Evolutionary conservation across 2,329 filamentous ascomycete genomes (phyloP).

Genomic region (Aspergillus fructus): DNA sequence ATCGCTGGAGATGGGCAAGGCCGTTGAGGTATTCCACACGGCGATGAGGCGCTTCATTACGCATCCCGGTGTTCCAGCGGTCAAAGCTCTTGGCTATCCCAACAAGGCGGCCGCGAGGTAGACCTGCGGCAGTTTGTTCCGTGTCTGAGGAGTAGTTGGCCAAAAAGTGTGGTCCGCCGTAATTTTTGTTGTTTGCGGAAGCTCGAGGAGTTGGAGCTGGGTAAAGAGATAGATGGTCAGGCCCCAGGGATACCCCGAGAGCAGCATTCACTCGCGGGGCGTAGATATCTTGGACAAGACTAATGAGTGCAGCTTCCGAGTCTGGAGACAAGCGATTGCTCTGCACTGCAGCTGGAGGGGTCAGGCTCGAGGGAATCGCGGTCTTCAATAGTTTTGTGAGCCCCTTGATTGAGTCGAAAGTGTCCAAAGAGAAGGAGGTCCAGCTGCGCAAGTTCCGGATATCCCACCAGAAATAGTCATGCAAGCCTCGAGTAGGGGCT

Average conservation of each 20-base stretch:
- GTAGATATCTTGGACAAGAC: constrained; percentile 75
- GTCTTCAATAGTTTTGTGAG: constrained; percentile 72
- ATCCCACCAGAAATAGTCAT: constrained; percentile 95
- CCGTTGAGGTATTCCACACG: constrained; percentile 86
- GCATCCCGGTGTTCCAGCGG: constrained; percentile 94
- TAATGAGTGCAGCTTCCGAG: constrained; percentile 73
- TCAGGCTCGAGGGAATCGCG: constrained; percentile 53
- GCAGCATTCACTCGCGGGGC: constrained; percentile 85
- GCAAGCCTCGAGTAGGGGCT: constrained; percentile 61
- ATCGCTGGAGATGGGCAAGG: constrained; percentile 79
- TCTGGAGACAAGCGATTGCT: constrained; percentile 66
- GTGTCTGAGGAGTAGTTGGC: constrained; percentile 55
- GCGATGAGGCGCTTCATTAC: constrained; percentile 77
- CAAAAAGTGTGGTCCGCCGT: constrained; percentile 52
- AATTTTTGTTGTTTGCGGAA: constrained; percentile 37
- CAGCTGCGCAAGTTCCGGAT: constrained; percentile 82
- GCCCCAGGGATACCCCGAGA: constrained; percentile 70
- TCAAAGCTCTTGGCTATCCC: constrained; percentile 90
- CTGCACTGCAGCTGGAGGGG: constrained; percentile 31
- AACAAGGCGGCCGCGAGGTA: constrained; percentile 64
- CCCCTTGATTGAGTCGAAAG: constrained; percentile 70
- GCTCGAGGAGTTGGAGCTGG: constrained; percentile 37
- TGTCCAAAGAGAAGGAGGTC: constrained; percentile 72
- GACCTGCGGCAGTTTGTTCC: constrained; percentile 48
- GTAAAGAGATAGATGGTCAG: constrained; percentile 55